phyloP scores from a whole-genome alignment of 148 eudicot genomes.

The Rhododendron griersonianum region DNA sequence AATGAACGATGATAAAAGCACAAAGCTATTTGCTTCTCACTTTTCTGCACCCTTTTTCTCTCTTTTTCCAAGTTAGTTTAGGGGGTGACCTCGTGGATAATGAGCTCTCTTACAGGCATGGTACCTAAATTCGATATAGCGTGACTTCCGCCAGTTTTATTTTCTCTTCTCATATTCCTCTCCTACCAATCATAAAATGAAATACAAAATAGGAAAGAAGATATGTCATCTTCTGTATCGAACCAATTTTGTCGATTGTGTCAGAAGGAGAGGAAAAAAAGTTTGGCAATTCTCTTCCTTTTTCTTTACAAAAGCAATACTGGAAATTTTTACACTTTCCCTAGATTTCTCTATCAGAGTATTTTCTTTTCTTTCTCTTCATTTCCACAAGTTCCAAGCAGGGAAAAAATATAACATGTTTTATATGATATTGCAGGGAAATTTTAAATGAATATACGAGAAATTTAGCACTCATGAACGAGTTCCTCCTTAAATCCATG shows the following conservation, averaged over 20 bases:
- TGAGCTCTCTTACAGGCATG: too few species aligned
- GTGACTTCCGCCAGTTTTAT: too few species aligned
- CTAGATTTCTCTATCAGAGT: not conserved
- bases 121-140: too few species aligned
- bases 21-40: too few species aligned
- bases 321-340: not conserved
- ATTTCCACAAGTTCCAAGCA: not conserved
- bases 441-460: slow-evolving; percentile 20
- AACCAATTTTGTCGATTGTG: not conserved
- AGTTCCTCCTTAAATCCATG: slow-evolving; percentile 28
- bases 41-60: too few species aligned
- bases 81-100: too few species aligned
- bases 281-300: not conserved
- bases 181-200: too few species aligned
- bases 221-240: not conserved
- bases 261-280: not conserved
- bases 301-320: not conserved
- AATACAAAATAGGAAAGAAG: not conserved
- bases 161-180: too few species aligned
- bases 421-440: slow-evolving; percentile 15
- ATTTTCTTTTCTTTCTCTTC: not conserved
- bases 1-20: too few species aligned
- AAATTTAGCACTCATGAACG: slow-evolving; percentile 12
- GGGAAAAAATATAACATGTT: not conserved
- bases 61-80: too few species aligned